These are phyloP conservation scores for Fusarium mangiferae DNA, from an alignment of 2,329 filamentous ascomycete genomes.

Conservation along the genomic window DNA sequence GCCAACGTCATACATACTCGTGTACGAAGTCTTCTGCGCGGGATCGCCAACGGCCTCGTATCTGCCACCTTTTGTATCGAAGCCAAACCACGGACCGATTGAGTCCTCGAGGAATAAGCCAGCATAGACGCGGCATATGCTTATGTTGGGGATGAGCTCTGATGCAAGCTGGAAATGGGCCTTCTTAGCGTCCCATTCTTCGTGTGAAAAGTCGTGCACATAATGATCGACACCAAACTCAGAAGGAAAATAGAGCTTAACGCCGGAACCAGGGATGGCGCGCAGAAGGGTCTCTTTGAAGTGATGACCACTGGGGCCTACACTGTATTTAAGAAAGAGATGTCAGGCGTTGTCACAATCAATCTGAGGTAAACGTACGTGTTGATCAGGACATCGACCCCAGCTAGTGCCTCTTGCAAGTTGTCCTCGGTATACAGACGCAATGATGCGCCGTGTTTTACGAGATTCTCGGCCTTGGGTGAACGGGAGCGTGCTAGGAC, in stretches of 20 bases:
- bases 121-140: not conserved
- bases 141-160: not conserved
- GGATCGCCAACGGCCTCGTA: not conserved
- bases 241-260: not conserved
- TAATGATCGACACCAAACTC: constrained; percentile 3
- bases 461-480: not conserved
- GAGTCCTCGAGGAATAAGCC: constrained; percentile 1
- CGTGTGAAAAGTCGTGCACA: not conserved
- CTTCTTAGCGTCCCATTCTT: constrained; percentile 3
- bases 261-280: not conserved
- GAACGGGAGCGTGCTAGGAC: not conserved
- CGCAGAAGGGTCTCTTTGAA: constrained; percentile 2
- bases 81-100: not conserved
- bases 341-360: not conserved
- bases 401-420: not conserved
- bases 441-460: not conserved
- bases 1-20: not conserved
- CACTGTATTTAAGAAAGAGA: not conserved
- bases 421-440: not conserved
- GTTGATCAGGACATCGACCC: not conserved
- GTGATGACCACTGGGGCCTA: not conserved
- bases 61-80: not conserved
- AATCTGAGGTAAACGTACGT: not conserved
- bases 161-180: not conserved
- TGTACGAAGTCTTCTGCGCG: not conserved